Evolutionary conservation across 257 asterid species (phyloP).

Genomic region (Mitragyna speciosa): DNA sequence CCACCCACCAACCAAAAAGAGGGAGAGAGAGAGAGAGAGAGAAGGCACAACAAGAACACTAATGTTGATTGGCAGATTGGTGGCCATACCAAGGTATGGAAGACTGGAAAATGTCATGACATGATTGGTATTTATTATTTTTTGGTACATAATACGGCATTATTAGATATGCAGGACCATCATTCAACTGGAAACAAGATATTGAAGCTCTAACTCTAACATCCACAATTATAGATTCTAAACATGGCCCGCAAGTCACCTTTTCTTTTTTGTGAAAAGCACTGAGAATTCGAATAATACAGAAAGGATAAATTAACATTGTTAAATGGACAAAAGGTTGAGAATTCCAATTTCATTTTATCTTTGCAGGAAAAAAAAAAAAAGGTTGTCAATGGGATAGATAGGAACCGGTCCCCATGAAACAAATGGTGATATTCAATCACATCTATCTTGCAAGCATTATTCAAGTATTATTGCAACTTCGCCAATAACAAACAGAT

Average conservation of each 20-base stretch:
- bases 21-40: too few relatives aligned
- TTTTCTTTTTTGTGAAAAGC: neutral
- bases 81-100: neutral
- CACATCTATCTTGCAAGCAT: neutral
- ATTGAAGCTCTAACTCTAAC: conserved; percentile 8
- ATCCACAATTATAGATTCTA: conserved; percentile 16
- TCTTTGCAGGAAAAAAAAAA: conserved; percentile 1
- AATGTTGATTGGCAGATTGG: neutral
- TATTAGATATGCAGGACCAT: neutral
- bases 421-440: conserved; percentile 17
- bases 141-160: neutral
- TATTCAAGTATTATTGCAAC: neutral
- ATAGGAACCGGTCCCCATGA: conserved; percentile 15
- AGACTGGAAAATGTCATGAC: neutral
- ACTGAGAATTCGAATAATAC: neutral
- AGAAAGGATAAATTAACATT: neutral
- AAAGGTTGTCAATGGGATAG: neutral
- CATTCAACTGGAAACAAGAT: neutral
- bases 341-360: neutral
- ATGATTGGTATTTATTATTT: neutral
- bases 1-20: neutral
- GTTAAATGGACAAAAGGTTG: neutral
- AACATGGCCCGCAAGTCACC: conserved; percentile 14
- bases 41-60: neutral
- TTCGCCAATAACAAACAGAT: neutral